Percentiles rank a stretch among this genome's conserved stretches.
phyloP scores from a whole-genome alignment of 148 eudicot genomes.

The Cornus florida region DNA sequence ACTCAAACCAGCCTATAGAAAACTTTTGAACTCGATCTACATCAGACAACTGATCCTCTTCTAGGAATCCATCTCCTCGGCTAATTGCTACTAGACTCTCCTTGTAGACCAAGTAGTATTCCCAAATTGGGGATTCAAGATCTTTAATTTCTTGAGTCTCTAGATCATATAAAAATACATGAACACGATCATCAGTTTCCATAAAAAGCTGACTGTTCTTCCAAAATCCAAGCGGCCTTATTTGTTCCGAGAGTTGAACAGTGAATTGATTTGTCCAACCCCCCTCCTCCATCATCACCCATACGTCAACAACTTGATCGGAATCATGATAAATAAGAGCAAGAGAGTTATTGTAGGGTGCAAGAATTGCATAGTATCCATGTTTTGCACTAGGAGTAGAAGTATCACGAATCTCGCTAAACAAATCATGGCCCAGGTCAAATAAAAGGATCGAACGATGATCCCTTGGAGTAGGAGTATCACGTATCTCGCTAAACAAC shows the following conservation, averaged over 20 bases:
- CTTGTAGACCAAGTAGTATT: too few relatives aligned
- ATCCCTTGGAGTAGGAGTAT: too few relatives aligned
- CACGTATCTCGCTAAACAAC: too few relatives aligned
- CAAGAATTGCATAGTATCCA: too few relatives aligned
- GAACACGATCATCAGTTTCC: neutral
- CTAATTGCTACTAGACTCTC: too few relatives aligned
- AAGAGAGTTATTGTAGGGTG: neutral
- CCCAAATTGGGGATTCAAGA: neutral
- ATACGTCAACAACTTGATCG: neutral
- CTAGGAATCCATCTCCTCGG: too few relatives aligned
- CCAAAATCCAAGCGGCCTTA: neutral
- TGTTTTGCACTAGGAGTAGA: neutral
- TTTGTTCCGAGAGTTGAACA: neutral
- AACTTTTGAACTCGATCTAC: too few relatives aligned
- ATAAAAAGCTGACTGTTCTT: neutral
- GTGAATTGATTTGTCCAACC: neutral
- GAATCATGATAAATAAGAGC: neutral
- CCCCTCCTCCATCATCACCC: conserved; percentile 8
- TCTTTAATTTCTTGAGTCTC: neutral
- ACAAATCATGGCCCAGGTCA: too few relatives aligned
- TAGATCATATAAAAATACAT: neutral
- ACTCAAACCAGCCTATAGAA: too few relatives aligned
- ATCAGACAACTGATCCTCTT: too few relatives aligned
- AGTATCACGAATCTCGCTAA: neutral
- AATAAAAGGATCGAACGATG: too few relatives aligned